Percentiles rank a stretch among this genome's conserved stretches.
phyloP scores from a whole-genome alignment of 345 rosid species.

The Rhodamnia rubescens region DNA sequence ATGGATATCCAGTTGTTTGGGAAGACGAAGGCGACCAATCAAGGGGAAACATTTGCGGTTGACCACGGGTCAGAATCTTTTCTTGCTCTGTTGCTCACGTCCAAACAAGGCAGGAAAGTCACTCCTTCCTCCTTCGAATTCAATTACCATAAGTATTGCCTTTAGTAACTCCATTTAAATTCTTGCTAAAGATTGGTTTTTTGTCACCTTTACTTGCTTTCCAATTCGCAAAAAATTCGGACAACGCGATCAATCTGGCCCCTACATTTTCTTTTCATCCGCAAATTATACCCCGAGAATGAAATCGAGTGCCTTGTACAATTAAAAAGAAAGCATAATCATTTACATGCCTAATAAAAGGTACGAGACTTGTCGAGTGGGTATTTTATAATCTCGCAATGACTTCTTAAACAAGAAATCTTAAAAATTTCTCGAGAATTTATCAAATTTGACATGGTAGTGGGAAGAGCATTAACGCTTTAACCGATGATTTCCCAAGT shows the following conservation, averaged over 20 bases:
- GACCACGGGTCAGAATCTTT: neutral
- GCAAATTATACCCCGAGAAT: too few species aligned
- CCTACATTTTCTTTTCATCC: neutral
- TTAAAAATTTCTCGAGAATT: neutral
- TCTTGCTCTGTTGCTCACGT: neutral
- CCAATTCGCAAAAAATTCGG: neutral
- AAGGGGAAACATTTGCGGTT: neutral
- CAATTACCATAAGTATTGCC: neutral
- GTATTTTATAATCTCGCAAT: fast-evolving
- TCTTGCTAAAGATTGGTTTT: neutral
- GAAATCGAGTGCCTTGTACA: fast-evolving
- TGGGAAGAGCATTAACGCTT: fast-evolving
- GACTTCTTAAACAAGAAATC: neutral
- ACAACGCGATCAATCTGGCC: fast-evolving
- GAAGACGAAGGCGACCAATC: neutral
- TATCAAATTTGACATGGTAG: neutral
- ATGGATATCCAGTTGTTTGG: too few species aligned
- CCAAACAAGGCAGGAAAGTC: neutral
- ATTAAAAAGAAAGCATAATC: neutral
- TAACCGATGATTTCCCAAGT: neutral
- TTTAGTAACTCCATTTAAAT: neutral
- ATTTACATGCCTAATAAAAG: neutral
- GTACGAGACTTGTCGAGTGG: fast-evolving
- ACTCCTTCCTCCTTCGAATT: neutral
- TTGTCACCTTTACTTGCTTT: neutral